Evolutionary conservation across 169 alveolate species (phyloP), one percentile per base, ranked within the genome.

Genomic region (Besnoitia besnoiti): DNA sequence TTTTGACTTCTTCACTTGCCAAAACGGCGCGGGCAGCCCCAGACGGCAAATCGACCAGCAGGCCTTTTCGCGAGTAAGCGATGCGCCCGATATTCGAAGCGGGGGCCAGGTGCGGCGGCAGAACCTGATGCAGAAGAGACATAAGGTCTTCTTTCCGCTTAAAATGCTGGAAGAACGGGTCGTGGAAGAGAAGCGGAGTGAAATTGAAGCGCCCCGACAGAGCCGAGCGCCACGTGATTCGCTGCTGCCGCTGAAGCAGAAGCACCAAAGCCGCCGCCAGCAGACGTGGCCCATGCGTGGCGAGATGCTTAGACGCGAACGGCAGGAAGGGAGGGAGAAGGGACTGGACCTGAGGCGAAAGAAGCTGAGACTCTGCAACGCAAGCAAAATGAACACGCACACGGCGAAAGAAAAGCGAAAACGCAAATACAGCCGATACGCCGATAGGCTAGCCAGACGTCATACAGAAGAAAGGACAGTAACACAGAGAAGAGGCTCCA

Each of bases 261-360:
- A 90, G 77, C 4, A 49, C 82, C 61, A 90, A 27, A 1, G 91
- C 90, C 19, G 94, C 94, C 7, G 94, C 94, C 14, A 90, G 79
- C 59, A 90, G 87, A 5, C 94, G 80, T 0, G 85, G 90, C 10
- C 93, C 93, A 67, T 67, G 75, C 46, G 12, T 67, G 46, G 79
- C 5, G 44, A 40, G 35, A 44, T 90, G 90, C 61, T 50, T 33
- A 4, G 84, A 42, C 14, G 90, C 90, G 39, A n/a, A 40, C 37
- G 46, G 85, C 44, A 55, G 85, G 40, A 90, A 55, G 33, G 93
- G 85, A 0, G 67, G 44, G 37, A 40, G 55, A 37, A 62, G 79
- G 3, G 85, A 39, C 0, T 37, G 80, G 12, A 49, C 49, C 12
- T 85, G 85, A 55, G 85, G 76, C 10, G 90, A 35, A 21, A 44